Base-by-base conservation (phyloP, 1,284 basidiomycete genomes). In the Leccinum angustisporum region DNA sequence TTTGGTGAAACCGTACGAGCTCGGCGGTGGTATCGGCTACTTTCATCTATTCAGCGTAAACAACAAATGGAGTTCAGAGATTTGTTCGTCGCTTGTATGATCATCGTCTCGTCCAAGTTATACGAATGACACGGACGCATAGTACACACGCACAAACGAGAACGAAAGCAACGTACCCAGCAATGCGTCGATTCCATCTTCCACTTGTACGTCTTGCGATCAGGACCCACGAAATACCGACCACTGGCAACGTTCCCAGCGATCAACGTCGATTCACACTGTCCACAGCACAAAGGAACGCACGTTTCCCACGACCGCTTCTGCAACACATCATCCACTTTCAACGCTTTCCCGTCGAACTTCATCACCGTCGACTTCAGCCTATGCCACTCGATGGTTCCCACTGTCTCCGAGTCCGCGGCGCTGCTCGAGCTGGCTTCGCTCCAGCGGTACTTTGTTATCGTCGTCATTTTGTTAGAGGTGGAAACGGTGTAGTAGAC, bases 341-440 rank as follows among this genome's bases (percentile, higher is more conserved):
- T 21, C 3, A 55, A 38, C 46, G 33, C 57, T 27, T 52, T 48
- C 1, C 73, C 72, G 5, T 66, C 25, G 27, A 71, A 72, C 8
- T 18, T 57, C 43, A 71, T 58, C n/a, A 61, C 7, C 2, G 70
- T 62, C 34, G 66, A 56, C 1, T 53, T 63, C 43, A 65, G 27
- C 14, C 57, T 60, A 53, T 71, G 70, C 73, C 73, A 75, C 14
- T 75, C 63, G 31, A 71, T 75, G 46, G 60, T 30, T 11, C 68
- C 73, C 63, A 72, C 59, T 16, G 62, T 69, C 57, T 72, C 66
- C 3, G 70, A 61, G 6, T 46, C 43, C 4, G 18, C 43, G 4
- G 63, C 56, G 14, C 61, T 43, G 3, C 6, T 65, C 16, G 21
- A 7, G 7, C 60, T 21, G 11, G 18, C 43, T 18, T 46, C 64